Percentiles rank a stretch among this genome's conserved stretches.
phyloP scores from a whole-genome alignment of 805 yeast genomes.

The Metahyphopichia silvanorum region DNA sequence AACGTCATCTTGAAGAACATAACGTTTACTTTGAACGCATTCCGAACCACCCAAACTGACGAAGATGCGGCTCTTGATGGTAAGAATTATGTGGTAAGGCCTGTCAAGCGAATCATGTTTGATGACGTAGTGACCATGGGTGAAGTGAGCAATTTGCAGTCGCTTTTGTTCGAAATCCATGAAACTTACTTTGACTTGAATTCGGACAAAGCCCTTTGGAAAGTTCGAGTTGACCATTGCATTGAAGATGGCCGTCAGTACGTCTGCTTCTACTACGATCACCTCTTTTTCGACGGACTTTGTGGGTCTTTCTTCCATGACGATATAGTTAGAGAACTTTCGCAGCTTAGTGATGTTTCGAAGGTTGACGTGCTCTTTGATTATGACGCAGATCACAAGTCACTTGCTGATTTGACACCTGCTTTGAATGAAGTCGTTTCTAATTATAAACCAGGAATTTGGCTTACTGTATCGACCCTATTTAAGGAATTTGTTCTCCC shows the following conservation, averaged over 20 bases:
- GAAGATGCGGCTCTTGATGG: slow-evolving; percentile 4
- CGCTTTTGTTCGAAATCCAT: too few relatives aligned
- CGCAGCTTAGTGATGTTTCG: slow-evolving; percentile 5
- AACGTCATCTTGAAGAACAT: slow-evolving; percentile 12
- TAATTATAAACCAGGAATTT: slow-evolving; percentile 5
- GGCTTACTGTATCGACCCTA: slow-evolving; percentile 1
- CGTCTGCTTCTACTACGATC: slow-evolving; percentile 23
- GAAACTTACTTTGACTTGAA: too few relatives aligned
- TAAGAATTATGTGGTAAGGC: slow-evolving; percentile 11
- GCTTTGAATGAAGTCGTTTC: slow-evolving; percentile 8
- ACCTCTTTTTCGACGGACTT: slow-evolving; percentile 30
- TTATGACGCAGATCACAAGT: slow-evolving; percentile 4
- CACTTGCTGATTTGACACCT: slow-evolving; percentile 2
- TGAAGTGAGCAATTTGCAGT: too few relatives aligned
- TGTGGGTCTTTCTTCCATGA: slow-evolving; percentile 26
- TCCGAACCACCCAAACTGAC: slow-evolving; percentile 4
- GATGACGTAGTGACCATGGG: slow-evolving; percentile 22
- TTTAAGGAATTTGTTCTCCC: neutral
- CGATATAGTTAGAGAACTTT: slow-evolving; percentile 15
- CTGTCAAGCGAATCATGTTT: slow-evolving; percentile 13
- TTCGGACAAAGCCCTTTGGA: slow-evolving; percentile 18
- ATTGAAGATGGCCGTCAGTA: slow-evolving; percentile 8
- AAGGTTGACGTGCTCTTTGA: slow-evolving; percentile 7
- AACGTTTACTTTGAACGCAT: slow-evolving; percentile 15
- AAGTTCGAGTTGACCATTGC: slow-evolving; percentile 9